Evolutionary conservation across 306 rosid species (phyloP), one percentile per base, ranked within the genome.

Genomic region (Carpinus viminea): DNA sequence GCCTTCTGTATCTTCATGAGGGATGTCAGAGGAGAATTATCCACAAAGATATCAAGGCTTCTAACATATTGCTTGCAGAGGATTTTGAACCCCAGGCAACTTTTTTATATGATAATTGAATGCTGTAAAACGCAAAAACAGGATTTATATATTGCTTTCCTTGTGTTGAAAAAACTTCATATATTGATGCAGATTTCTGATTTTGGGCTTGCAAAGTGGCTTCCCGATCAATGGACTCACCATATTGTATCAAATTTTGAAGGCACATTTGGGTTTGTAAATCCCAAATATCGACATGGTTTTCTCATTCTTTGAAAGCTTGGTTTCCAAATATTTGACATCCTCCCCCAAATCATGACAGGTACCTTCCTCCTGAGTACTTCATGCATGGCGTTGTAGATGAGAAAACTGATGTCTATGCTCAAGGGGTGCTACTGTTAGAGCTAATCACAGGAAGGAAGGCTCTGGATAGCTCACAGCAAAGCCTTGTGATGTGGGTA

Each of bases 351-450:
- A 55, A 78, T 82, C 78, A 11, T 76, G 80, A 77, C 88, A 96
- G 99, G 20, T 96, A 96, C 80, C 98, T 96, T 86, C 99, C 99
- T 81, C 99, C 99, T 4, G 99, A 96, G 88, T 93, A 89, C 88
- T 93, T 96, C 92, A 90, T 96, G 99, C 97, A 96, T 65, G 99
- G 99, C 8, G 90, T 96, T 79, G 98, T 93, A 47, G 98, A 96
- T 81, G 99, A 96, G 82, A 96, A 96, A 80, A 96, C 98, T 31
- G 99, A 96, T 75, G 97, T 96, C 52, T 96, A 82, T 78, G 97
- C 99, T 62, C 93, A 87, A 66, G 99, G 99, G 53, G 99, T 96
- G 46, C 87, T 96, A 79, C 69, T 96, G 57, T 81, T 96, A 81
- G 99, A 96, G 83, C 93, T 96, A 56, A 90, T 96, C 70, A 93